Evolutionary conservation across 1,284 basidiomycete species (phyloP), one percentile per base, ranked within the genome.

Genomic region (Xerocomus amazonicus): DNA sequence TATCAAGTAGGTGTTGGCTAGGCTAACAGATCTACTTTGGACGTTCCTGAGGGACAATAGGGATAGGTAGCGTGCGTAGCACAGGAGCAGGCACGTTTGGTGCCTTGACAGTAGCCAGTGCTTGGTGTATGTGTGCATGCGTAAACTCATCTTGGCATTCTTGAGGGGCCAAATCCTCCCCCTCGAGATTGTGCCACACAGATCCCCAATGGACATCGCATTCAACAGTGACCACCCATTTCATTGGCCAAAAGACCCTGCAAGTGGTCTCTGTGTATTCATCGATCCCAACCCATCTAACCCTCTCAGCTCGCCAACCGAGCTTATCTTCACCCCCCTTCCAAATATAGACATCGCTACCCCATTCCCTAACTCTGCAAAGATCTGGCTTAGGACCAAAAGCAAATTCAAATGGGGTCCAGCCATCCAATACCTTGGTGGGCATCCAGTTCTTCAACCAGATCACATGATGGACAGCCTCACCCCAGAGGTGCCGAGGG

Each of bases 401-500:
- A 9, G 40, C 17, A 16, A 42, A n/a, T n/a, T n/a, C n/a, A n/a
- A n/a, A n/a, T n/a, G n/a, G n/a, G n/a, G n/a, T n/a, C n/a, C 14
- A 3, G 16, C 29, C n/a, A 3, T 6, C 10, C 3, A 42, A 16
- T 2, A 19, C 40, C 14, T 32, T 31, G 40, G 29, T 42, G 14
- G 40, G 40, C 26, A 29, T 42, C 8, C 29, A 3, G 29, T 42
- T 42, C 27, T 40, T 40, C 27, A 40, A 17, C 39, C 39, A 40
- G 6, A 28, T 10, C 1, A 13, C 39, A 26, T 40, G 27, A 9
- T 13, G 27, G 1, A 27, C 39, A 9, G 34, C 38, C 6, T 56
- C 16, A 0, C 44, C 47, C 51, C 54, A 55, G 1, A 55, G 39
- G 28, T 26, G 32, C 7, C 50, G 51, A 0, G 27, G 48, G 10